phyloP scores from a whole-genome alignment of 164 flowering plant genomes.

The Saururus chinensis region DNA sequence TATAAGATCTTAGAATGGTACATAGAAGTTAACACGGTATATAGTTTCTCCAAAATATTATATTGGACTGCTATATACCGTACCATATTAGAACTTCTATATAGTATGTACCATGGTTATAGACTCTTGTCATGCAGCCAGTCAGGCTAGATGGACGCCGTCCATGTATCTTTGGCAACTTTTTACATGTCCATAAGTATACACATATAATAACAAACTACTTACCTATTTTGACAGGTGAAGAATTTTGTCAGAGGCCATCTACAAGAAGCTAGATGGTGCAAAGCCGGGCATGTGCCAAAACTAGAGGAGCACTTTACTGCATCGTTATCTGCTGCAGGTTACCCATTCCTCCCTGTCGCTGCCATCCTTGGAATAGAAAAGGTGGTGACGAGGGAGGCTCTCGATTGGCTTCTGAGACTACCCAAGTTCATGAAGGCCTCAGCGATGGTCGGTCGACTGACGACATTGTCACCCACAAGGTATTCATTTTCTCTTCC shows the following conservation, averaged over 20 bases:
- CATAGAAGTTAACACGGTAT: too few relatives aligned
- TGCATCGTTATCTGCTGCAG: background rate
- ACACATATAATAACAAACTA: background rate
- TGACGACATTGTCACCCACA: constrained; percentile 23
- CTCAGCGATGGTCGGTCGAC: constrained; percentile 7
- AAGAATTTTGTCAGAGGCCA: background rate
- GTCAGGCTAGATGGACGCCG: too few relatives aligned
- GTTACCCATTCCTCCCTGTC: constrained; percentile 1
- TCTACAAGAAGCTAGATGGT: constrained; percentile 3
- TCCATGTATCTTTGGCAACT: too few relatives aligned
- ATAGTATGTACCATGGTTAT: too few relatives aligned
- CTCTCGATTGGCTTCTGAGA: constrained; percentile 2
- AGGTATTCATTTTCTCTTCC: constrained; percentile 8
- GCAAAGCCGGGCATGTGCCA: background rate
- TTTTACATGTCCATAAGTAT: too few relatives aligned
- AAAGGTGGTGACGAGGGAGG: constrained; percentile 1
- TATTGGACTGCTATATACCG: too few relatives aligned
- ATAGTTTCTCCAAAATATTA: too few relatives aligned
- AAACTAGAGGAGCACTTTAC: background rate
- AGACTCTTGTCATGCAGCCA: too few relatives aligned
- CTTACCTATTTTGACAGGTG: background rate
- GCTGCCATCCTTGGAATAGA: background rate
- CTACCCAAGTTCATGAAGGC: constrained; percentile 8
- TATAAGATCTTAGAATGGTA: too few relatives aligned
- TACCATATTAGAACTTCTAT: too few relatives aligned